Evolutionary conservation across 2,329 filamentous ascomycete species (phyloP), one percentile per base, ranked within the genome.

Genomic region (Sporothrix globosa): DNA sequence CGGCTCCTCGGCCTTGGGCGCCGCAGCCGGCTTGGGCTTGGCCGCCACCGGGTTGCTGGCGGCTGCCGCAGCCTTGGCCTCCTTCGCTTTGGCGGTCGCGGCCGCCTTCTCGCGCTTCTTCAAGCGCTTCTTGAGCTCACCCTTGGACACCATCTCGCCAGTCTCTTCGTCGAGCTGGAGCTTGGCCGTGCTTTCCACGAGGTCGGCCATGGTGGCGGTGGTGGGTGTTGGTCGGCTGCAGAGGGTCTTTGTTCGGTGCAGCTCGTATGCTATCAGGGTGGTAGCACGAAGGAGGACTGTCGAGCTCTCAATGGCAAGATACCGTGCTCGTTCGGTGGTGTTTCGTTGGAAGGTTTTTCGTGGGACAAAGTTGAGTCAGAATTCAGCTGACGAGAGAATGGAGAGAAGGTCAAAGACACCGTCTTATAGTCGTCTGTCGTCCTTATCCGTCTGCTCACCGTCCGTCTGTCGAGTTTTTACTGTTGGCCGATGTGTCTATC

Each of bases 111-210:
- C 87, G 61, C 87, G 83, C 77, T 89, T 89, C 74, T 85, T 83
- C 67, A 83, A 24, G 41, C 71, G 80, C 80, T 89, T 89, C 81
- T 88, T 89, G 76, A 89, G 79, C 79, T 90, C 87, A 74, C 83
- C 84, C 78, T 88, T 88, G 63, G 87, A 88, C 54, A 89, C 84
- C 86, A 87, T 87, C 79, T 90, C 87, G n/a, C 87, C 87, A 3
- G 87, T 89, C 79, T 86, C 86, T 74, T 87, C 85, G 78, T 90
- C 87, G 48, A 89, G 83, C 77, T 86, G 81, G 56, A 89, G 83
- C 82, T 89, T 89, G 71, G 86, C 84, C 50, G 83, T 81, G 67
- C 78, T 80, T 73, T 85, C 84, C 39, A 79, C 77, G 48, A 84
- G 77, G 75, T 85, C 83, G 71, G 83, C 81, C 84, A 86, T 86